Percentiles rank a stretch among this genome's conserved stretches.
Evolutionary conservation across 1,284 basidiomycete genomes (phyloP).

Genomic region (Sparassis latifolia): DNA sequence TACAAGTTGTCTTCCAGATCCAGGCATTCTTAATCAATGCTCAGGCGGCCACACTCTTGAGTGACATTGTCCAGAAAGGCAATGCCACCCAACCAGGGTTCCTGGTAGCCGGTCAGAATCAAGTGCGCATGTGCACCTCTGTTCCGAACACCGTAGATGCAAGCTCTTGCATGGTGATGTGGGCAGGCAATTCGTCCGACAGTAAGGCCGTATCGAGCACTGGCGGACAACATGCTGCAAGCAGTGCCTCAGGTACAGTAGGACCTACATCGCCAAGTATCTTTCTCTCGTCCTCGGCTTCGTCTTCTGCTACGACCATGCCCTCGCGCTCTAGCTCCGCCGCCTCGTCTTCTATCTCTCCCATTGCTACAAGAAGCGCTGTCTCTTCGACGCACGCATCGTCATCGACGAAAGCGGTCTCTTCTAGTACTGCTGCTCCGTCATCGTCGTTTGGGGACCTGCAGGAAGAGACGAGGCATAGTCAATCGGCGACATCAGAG

Average conservation of each 20-base stretch:
- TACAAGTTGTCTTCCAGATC: slow-evolving; percentile 65
- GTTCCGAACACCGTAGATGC: slow-evolving; percentile 45
- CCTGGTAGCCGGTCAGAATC: slow-evolving; percentile 39
- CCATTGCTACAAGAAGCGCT: neutral
- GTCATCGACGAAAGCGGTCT: too few species aligned
- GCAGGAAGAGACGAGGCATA: too few species aligned
- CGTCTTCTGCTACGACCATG: slow-evolving; percentile 2
- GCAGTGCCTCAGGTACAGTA: slow-evolving; percentile 2
- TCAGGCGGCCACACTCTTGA: slow-evolving; percentile 47
- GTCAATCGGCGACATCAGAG: too few species aligned
- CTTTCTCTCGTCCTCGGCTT: neutral
- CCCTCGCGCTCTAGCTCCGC: slow-evolving; percentile 1
- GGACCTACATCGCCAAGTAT: neutral
- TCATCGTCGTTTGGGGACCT: too few species aligned
- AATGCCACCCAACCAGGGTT: slow-evolving; percentile 45
- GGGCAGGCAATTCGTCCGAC: slow-evolving; percentile 31
- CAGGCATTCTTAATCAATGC: slow-evolving; percentile 62
- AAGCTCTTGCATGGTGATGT: slow-evolving; percentile 47
- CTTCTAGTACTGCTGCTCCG: too few species aligned
- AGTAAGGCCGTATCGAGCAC: slow-evolving; percentile 2
- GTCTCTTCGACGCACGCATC: neutral
- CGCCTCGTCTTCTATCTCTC: neutral
- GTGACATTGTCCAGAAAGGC: slow-evolving; percentile 42
- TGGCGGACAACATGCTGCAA: slow-evolving; percentile 4
- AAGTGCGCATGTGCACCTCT: slow-evolving; percentile 52